Base-by-base conservation (phyloP, 2,329 filamentous ascomycete species). In the Ceratocystis albifundus region DNA sequence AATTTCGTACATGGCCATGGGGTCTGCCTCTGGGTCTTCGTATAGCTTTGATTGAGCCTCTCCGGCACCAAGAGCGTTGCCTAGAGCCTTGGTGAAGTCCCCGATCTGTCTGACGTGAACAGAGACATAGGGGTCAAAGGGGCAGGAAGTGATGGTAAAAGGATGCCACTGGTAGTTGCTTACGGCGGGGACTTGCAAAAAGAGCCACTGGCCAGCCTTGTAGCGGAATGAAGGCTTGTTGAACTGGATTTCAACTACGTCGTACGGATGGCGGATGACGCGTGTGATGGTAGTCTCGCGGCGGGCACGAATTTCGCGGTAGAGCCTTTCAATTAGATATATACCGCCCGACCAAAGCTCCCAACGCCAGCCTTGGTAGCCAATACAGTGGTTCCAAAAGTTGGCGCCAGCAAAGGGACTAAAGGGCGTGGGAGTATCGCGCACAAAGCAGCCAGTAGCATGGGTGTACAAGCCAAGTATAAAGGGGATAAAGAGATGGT, bases 341-440 rank as follows among this genome's bases (percentile, higher is more conserved):
- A 97, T 77, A 50, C 82, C 89, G 69, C 91, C 94, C 6, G 87
- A 90, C 72, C 88, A 86, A 7, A 97, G 82, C 78, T 97, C 94
- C 92, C 94, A 99, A 74, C 94, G 84, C 94, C 94, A 99, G 62
- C 94, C 93, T 71, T 96, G 83, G 73, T 99, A 99, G 50, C 94
- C 94, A 67, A 97, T 83, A 75, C 94, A 99, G 76, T 97, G 93
- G 44, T 81, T 79, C 94, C 94, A 97, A 79, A 94, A 97, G 45
- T 81, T 73, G 1, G 85, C 78, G 1, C 89, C 88, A 15, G 89
- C 92, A 70, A 99, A 94, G 1, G 94, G 94, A 8, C 92, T 96
- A 71, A 87, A 82, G 1, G 86, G 83, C 0, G 84, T 73, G 4
- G 80, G 75, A 1, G 86, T 88, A 74, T 96, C 92, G 70, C 94